Base-by-base conservation (phyloP, 2,329 filamentous ascomycete species). In the Akanthomyces muscarius region DNA sequence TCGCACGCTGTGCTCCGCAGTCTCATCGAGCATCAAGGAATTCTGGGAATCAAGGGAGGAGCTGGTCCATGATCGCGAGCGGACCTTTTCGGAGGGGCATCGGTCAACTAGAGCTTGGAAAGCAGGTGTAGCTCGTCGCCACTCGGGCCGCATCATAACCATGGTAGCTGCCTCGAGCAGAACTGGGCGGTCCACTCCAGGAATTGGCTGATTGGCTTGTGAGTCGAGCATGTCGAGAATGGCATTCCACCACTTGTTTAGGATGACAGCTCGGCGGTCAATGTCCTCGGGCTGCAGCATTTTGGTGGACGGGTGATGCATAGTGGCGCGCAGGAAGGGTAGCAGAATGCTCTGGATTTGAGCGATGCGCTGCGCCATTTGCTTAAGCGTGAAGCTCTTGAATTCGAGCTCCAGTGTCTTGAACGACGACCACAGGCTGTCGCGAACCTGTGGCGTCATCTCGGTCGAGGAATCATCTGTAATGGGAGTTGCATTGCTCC, bases 161-260 rank as follows among this genome's bases (percentile, higher is more conserved):
- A 89, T 85, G 55, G 89, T 87, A 25, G 90, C 83, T 5, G 87
- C 89, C 71, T 97, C 92, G 38, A 96, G 82, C 50, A 96, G 86
- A 3, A 87, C 83, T 0, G 92, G 91, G 38, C 92, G 83, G 70
- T 97, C 93, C n/a, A 91, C 88, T 13, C 91, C 91, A 1, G 91
- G 87, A 16, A 97, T 87, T 3, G 89, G 88, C 69, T 92, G 89
- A 56, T 81, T 75, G 62, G 76, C 67, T 6, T 85, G 84, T 38
- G 89, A 89, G 67, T 92, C 88, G 28, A 97, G 83, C 80, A 96
- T 86, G 64, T 95, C 92, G 62, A 97, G 77, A 45, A 97, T 79
- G 1, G 86, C 88, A 50, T 83, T 88, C 93, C 93, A 97, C 93
- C 93, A 97, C 71, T 91, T 93, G 73, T 95, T 91, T 63, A 97